phyloP scores from a whole-genome alignment of 2,329 filamentous ascomycete species.

The Cryphonectria carpinicola region DNA sequence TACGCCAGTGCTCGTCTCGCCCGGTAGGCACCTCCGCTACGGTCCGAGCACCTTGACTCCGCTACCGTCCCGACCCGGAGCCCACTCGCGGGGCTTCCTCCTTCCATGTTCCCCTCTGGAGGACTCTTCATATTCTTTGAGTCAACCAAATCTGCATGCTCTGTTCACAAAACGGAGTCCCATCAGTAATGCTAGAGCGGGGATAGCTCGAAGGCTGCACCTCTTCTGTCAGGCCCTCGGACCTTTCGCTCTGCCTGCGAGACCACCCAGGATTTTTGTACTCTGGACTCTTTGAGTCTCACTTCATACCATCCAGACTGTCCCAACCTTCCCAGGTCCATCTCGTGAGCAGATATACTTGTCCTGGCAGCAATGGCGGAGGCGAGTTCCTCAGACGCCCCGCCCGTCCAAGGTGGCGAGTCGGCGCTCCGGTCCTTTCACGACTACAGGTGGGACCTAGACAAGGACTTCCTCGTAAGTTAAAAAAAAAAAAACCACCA shows the following conservation, averaged over 20 bases:
- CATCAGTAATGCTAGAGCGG: neutral
- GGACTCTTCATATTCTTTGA: neutral
- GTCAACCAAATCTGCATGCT: neutral
- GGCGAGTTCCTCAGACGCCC: neutral
- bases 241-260: neutral
- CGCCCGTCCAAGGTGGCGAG: conserved; percentile 5
- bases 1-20: neutral
- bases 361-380: conserved; percentile 17
- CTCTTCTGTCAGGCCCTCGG: neutral
- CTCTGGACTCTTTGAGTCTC: neutral
- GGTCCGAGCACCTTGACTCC: conserved; percentile 7
- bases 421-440: conserved; percentile 24
- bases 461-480: conserved; percentile 30
- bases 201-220: neutral
- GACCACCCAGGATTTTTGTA: neutral
- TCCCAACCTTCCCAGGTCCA: neutral
- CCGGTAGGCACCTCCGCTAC: neutral
- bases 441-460: conserved; percentile 27
- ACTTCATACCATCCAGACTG: neutral
- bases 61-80: conserved; percentile 24
- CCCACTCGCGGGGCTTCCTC: neutral
- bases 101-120: neutral
- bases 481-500: neutral
- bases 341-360: neutral
- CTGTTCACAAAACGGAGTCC: neutral